Base-by-base conservation (phyloP, 305 asterid species). In the Plantago lanceolata region DNA sequence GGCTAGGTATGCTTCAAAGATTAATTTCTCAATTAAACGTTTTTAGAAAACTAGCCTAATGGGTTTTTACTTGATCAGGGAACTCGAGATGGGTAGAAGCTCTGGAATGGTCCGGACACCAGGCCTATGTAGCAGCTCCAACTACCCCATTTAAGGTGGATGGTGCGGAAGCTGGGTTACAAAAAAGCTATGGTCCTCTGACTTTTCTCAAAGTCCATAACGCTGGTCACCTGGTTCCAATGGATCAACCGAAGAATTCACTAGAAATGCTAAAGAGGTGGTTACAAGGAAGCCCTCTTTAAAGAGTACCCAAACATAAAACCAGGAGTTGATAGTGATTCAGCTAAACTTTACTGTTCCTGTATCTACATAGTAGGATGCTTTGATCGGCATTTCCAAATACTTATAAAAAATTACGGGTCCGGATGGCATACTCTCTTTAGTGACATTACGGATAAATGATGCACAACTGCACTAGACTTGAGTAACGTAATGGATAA, bases 211-310 rank as follows among this genome's bases (percentile, higher is more conserved):
- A 80, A 77, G 85, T 85, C 28, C 65, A 71, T 54, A 69, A 83
- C 49, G 86, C 94, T 3, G 91, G 91, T 0, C 94, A 83, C 14
- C n/a, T 83, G 82, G 95, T 87, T 40, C 95, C 95, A 3, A 83
- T 87, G 96, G 96, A 87, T 81, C 94, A 85, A 37, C 94, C 94
- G 0, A 76, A 74, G 49, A 83, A 81, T 2, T 64, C 94, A 6
- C 54, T 87, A 14, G 78, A 76, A 67, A 87, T 85, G 95, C 65
- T 87, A 6, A 74, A 52, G 26, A 71, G 72, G 43, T 85, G 88
- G 86, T 83, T 75, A 63, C 71, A 67, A n/a, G 74, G 64, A 18
- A 75, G 37, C 12, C 40, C 13, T 15, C 43, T 55, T 11, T 26
- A 55, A 16, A 40, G 15, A 40, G 13, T 8, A 40, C 14, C 45